phyloP scores from a whole-genome alignment of 2,329 filamentous ascomycete species.

The Aspergillus amoenus region DNA sequence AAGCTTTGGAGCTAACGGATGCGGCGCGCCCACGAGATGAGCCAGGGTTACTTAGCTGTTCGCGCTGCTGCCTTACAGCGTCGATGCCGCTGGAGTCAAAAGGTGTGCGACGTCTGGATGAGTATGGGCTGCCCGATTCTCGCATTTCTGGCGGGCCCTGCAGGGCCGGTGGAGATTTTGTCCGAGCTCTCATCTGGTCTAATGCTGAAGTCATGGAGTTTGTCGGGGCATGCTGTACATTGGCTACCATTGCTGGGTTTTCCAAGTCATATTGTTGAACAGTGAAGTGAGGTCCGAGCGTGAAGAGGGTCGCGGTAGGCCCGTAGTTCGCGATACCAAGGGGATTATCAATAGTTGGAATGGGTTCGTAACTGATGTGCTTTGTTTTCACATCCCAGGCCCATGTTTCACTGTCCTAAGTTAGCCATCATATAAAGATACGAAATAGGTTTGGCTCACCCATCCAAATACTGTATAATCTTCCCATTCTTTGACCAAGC shows the following conservation, averaged over 20 bases:
- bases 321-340: constrained; percentile 84
- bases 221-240: constrained; percentile 81
- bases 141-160: constrained; percentile 57
- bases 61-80: constrained; percentile 59
- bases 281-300: constrained; percentile 80
- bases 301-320: constrained; percentile 87
- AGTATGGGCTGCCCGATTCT: constrained; percentile 69
- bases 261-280: constrained; percentile 96
- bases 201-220: constrained; percentile 78
- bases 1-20: constrained; percentile 61
- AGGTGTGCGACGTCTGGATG: constrained; percentile 70
- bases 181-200: constrained; percentile 54
- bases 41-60: constrained; percentile 69
- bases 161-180: constrained; percentile 30
- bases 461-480: constrained; percentile 87
- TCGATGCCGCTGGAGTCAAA: constrained; percentile 67
- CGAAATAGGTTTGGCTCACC: constrained; percentile 58
- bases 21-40: constrained; percentile 59
- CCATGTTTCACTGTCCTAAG: constrained; percentile 68
- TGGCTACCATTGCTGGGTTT: constrained; percentile 77
- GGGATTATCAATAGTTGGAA: constrained; percentile 80
- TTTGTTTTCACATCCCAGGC: constrained; percentile 99
- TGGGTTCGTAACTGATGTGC: constrained; percentile 83
- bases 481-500: constrained; percentile 98
- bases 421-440: too few relatives aligned